Evolutionary conservation across 176 grass and related monocot genomes (phyloP).

Genomic region (Luzula sylvatica): DNA sequence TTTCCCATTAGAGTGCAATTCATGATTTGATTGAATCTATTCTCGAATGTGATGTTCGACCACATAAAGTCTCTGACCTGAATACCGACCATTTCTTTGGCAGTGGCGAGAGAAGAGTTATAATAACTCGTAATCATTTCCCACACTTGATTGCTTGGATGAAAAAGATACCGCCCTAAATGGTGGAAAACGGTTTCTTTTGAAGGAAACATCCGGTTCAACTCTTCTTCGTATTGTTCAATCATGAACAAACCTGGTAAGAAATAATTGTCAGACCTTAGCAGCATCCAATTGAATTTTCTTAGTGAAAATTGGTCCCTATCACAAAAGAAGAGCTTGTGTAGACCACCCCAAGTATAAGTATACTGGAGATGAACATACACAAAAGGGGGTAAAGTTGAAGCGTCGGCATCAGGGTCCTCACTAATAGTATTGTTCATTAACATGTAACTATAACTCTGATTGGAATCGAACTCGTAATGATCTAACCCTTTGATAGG

Average conservation of each 20-base stretch:
- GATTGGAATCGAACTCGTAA: background rate
- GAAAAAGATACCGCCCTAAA: slow-evolving; percentile 61
- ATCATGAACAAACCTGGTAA: slow-evolving; percentile 47
- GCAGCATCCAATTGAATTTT: slow-evolving; percentile 52
- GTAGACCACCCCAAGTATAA: slow-evolving; percentile 14
- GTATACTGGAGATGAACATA: slow-evolving; percentile 45
- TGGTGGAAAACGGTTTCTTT: slow-evolving; percentile 59
- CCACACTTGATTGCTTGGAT: slow-evolving; percentile 63
- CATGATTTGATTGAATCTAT: slow-evolving; percentile 33
- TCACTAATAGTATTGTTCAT: slow-evolving; percentile 4
- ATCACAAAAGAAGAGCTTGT: slow-evolving; percentile 61
- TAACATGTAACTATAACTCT: slow-evolving; percentile 38
- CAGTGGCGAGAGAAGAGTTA: slow-evolving; percentile 38
- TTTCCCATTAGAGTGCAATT: slow-evolving; percentile 30
- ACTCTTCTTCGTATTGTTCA: slow-evolving; percentile 45
- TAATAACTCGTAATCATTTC: slow-evolving; percentile 34
- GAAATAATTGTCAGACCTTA: slow-evolving; percentile 66
- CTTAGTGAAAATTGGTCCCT: slow-evolving; percentile 38
- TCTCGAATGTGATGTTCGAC: slow-evolving; percentile 22
- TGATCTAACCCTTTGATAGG: slow-evolving; percentile 19
- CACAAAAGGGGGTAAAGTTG: slow-evolving; percentile 34
- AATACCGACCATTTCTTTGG: slow-evolving; percentile 31
- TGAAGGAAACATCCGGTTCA: slow-evolving; percentile 55
- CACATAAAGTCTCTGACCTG: slow-evolving; percentile 34
- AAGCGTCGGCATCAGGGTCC: background rate